Evolutionary conservation across 2,329 filamentous ascomycete genomes (phyloP).

Genomic region (Thelonectria blattea): DNA sequence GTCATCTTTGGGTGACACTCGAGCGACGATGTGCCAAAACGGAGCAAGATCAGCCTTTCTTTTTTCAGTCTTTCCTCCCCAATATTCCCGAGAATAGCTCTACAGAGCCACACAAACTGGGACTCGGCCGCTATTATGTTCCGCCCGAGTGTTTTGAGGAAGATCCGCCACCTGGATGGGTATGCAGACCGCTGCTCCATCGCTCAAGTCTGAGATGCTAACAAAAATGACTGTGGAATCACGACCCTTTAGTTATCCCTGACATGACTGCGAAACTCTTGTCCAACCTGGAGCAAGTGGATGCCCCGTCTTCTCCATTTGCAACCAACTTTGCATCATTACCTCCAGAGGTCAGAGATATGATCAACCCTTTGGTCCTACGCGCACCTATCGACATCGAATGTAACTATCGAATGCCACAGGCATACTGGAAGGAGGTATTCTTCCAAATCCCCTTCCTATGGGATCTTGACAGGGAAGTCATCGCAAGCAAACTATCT

Average conservation of each 20-base stretch:
- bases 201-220: background rate
- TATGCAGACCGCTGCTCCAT: too few species aligned
- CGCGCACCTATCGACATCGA: background rate
- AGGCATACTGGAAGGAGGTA: slow-evolving; percentile 1
- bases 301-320: too few species aligned
- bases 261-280: slow-evolving; percentile 2
- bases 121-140: slow-evolving; percentile 1
- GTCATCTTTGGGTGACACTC: slow-evolving; percentile 14
- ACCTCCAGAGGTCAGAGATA: slow-evolving; percentile 12
- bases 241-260: slow-evolving; percentile 9
- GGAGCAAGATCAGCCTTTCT: background rate
- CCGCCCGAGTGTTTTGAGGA: background rate
- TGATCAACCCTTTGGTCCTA: background rate
- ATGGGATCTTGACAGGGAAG: slow-evolving; percentile 7
- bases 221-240: slow-evolving; percentile 7
- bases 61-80: background rate
- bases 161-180: too few species aligned
- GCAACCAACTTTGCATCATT: background rate
- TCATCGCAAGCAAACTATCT: background rate
- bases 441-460: slow-evolving; percentile 21
- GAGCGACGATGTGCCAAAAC: slow-evolving; percentile 7
- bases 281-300: slow-evolving; percentile 2
- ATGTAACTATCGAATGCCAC: slow-evolving; percentile 13
- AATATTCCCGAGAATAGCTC: background rate
- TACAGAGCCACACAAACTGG: background rate